These are phyloP conservation scores for Phytophthora kernoviae DNA, from an alignment of 352 stramenopile species.

Conservation along the genomic window DNA sequence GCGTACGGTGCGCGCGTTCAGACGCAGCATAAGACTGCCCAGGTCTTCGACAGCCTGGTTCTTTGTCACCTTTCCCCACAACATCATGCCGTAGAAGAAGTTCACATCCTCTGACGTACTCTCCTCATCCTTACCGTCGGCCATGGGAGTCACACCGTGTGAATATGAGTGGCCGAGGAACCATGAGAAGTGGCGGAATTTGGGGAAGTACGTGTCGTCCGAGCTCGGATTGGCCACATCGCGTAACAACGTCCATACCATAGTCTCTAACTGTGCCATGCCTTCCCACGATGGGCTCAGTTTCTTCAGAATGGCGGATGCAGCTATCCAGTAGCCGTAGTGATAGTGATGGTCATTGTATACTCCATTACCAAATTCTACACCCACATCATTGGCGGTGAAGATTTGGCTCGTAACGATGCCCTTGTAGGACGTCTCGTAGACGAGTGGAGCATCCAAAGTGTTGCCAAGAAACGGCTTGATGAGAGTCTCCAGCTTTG, in stretches of 20 bases:
- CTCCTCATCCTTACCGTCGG: slow-evolving; percentile 59
- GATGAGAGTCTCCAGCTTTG: slow-evolving; percentile 25
- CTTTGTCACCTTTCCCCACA: slow-evolving; percentile 53
- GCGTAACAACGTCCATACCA: slow-evolving; percentile 54
- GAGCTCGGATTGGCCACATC: slow-evolving; percentile 62
- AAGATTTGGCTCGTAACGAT: slow-evolving; percentile 45
- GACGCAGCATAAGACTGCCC: slow-evolving; percentile 62
- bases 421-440: slow-evolving; percentile 62
- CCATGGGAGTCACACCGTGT: slow-evolving; percentile 45
- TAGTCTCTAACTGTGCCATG: slow-evolving; percentile 45
- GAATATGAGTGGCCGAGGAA: slow-evolving; percentile 61
- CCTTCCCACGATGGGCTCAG: slow-evolving; percentile 49
- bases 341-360: slow-evolving; percentile 84
- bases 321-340: slow-evolving; percentile 75
- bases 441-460: slow-evolving; percentile 38
- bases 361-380: slow-evolving; percentile 65
- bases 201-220: slow-evolving; percentile 53
- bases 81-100: slow-evolving; percentile 69
- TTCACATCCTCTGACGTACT: slow-evolving; percentile 70
- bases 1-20: slow-evolving; percentile 51
- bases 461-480: slow-evolving; percentile 52
- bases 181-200: slow-evolving; percentile 64
- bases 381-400: slow-evolving; percentile 38
- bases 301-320: slow-evolving; percentile 54
- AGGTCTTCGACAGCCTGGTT: slow-evolving; percentile 53